Evolutionary conservation across 495 filamentous ascomycete genomes (phyloP), one percentile per base, ranked within the genome.

Genomic region (Letharia columbiana): DNA sequence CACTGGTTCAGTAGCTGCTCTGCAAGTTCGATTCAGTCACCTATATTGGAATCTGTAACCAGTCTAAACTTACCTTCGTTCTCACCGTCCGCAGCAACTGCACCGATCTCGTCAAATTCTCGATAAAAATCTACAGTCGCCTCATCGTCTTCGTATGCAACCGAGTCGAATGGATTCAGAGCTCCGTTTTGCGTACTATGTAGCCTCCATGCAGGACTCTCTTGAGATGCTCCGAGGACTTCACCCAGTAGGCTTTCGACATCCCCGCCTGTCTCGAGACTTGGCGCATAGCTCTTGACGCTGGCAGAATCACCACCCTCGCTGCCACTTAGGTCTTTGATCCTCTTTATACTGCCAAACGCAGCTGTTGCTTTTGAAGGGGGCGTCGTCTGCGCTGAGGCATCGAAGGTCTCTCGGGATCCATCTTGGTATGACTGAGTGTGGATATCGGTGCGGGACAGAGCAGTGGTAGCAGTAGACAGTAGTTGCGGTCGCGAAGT

Each of bases 221-320:
- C 83, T n/a, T 71, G 73, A 20, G 70, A 72, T 64, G 77, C 77
- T 59, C 77, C 80, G 15, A 86, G 69, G 1, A 86, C 82, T 47
- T 91, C 91, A 15, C 88, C 86, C 39, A 98, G 82, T 49, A 97
- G 77, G 70, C 91, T 92, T 67, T 94, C 93, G 33, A 89, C 79
- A 68, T 95, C 91, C 39, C 88, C 88, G 9, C 86, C 84, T 13
- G 83, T 79, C 37, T 88, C 89, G 23, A 89, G 67, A 10, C 91
- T 92, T 13, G 89, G 91, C 13, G 88, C 83, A 74, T 86, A 87
- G 79, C 92, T 97, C 75, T 84, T 84, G 50, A 98, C 79, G 73
- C 95, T 98, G 67, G 87, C 86, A 13, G 84, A 85, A 68, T 98
- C 95, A 57, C 87, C 88, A n/a, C 78, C 77, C 64, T 91, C 89